phyloP scores from a whole-genome alignment of 371 early-diverging fungal genomes.

The Nematocida major region DNA sequence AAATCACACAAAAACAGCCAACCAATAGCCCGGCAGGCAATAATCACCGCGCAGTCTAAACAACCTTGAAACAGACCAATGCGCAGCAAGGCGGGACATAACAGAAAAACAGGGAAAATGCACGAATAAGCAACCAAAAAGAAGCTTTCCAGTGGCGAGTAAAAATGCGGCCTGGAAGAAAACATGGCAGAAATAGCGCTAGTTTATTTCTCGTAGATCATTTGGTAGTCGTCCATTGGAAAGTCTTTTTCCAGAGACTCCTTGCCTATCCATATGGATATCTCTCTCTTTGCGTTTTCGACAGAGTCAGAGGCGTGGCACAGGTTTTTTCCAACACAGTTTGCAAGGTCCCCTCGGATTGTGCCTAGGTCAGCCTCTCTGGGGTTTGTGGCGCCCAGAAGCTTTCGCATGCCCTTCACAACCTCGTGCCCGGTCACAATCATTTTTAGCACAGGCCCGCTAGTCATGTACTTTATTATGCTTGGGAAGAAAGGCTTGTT shows the following conservation, averaged over 20 bases:
- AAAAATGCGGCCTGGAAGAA: neutral
- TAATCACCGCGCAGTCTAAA: too few relatives aligned
- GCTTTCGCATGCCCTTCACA: conserved; percentile 83
- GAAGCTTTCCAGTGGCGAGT: too few relatives aligned
- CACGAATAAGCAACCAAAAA: too few relatives aligned
- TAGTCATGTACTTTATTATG: conserved; percentile 78
- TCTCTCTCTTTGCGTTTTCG: conserved; percentile 89
- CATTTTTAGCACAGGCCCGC: conserved; percentile 82
- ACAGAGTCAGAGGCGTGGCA: conserved; percentile 96
- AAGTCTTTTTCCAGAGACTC: conserved; percentile 67
- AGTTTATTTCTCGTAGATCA: conserved; percentile 52
- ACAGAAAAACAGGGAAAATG: too few relatives aligned
- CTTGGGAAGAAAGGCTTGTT: conserved; percentile 86
- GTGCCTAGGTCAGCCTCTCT: conserved; percentile 85
- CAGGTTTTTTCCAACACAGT: conserved; percentile 72
- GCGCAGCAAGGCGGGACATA: too few relatives aligned
- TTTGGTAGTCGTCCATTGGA: conserved; percentile 66
- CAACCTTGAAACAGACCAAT: too few relatives aligned
- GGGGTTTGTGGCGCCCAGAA: conserved; percentile 80
- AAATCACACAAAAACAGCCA: too few relatives aligned
- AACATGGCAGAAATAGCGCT: neutral
- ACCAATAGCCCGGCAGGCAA: too few relatives aligned
- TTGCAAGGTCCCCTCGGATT: conserved; percentile 93
- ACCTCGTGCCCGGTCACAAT: conserved; percentile 88
- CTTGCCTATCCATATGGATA: conserved; percentile 86